phyloP scores from a whole-genome alignment of 352 stramenopile species.

The Achlya hypogyna region DNA sequence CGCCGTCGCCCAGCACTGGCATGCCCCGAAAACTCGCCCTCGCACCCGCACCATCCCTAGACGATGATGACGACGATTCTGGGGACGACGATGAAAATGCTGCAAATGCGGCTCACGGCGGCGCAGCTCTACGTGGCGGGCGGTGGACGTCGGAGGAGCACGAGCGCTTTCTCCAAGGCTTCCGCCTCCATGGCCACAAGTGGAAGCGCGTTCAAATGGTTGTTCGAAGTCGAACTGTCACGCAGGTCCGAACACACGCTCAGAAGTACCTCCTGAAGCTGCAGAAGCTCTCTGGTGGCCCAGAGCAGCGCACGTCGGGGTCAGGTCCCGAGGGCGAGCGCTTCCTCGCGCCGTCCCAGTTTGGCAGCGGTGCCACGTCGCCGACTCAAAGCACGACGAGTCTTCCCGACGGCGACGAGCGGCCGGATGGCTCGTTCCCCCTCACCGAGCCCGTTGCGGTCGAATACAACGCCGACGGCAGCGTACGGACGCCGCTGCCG shows the following conservation, averaged over 20 bases:
- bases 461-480: neutral
- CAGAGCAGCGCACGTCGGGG: constrained; percentile 32
- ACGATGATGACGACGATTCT: constrained; percentile 6
- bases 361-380: constrained; percentile 11
- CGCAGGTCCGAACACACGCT: constrained; percentile 79
- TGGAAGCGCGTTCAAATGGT: constrained; percentile 87
- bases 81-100: constrained; percentile 32
- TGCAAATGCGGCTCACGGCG: constrained; percentile 17
- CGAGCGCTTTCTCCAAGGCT: constrained; percentile 77
- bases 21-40: constrained; percentile 11
- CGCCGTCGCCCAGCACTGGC: neutral
- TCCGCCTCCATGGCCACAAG: constrained; percentile 82
- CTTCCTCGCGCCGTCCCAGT: neutral
- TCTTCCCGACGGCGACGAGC: neutral
- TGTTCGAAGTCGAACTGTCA: constrained; percentile 79
- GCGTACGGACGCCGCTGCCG: neutral
- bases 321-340: neutral
- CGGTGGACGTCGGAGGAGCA: constrained; percentile 81
- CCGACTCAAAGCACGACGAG: constrained; percentile 11
- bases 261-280: constrained; percentile 86
- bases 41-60: neutral
- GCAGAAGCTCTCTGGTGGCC: constrained; percentile 80
- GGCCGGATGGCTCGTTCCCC: neutral
- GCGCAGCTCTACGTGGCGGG: constrained; percentile 51
- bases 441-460: neutral